Evolutionary conservation across 768 basidiomycete genomes (phyloP).

Genomic region (Tylopilus rubrobrunneus): DNA sequence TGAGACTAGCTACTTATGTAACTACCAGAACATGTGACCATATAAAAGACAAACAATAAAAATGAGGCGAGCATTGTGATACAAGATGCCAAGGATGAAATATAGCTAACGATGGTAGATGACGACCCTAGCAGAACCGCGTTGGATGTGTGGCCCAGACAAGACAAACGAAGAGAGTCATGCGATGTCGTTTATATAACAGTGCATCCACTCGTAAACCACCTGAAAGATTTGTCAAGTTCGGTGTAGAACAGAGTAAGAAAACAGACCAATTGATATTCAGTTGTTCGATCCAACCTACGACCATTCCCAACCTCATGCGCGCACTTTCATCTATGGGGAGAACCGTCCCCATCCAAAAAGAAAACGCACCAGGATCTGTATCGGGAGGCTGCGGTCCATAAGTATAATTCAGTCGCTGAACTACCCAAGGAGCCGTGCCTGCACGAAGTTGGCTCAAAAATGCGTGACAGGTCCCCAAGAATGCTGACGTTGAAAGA

Average conservation of each 20-base stretch:
- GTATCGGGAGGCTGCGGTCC: slow-evolving; percentile 62
- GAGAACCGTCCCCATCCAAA: slow-evolving; percentile 88
- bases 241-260: slow-evolving; percentile 12
- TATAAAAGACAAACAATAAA: background rate
- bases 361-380: slow-evolving; percentile 71
- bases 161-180: slow-evolving; percentile 1
- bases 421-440: slow-evolving; percentile 90
- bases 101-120: slow-evolving; percentile 14
- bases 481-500: slow-evolving; percentile 31
- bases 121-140: slow-evolving; percentile 5
- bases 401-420: slow-evolving; percentile 75
- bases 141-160: slow-evolving; percentile 11
- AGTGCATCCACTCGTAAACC: slow-evolving; percentile 71
- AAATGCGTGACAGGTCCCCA: slow-evolving; percentile 58
- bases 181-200: slow-evolving; percentile 37
- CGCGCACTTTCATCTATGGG: slow-evolving; percentile 87
- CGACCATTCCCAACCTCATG: slow-evolving; percentile 77
- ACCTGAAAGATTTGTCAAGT: slow-evolving; percentile 44
- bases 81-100: slow-evolving; percentile 11
- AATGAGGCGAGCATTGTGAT: slow-evolving; percentile 3
- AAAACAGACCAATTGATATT: slow-evolving; percentile 48
- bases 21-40: background rate
- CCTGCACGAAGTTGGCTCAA: slow-evolving; percentile 59
- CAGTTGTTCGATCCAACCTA: slow-evolving; percentile 90
- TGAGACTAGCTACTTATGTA: too few species aligned